phyloP scores from a whole-genome alignment of 306 rosid genomes.

The Lathyrus tuberosus region DNA sequence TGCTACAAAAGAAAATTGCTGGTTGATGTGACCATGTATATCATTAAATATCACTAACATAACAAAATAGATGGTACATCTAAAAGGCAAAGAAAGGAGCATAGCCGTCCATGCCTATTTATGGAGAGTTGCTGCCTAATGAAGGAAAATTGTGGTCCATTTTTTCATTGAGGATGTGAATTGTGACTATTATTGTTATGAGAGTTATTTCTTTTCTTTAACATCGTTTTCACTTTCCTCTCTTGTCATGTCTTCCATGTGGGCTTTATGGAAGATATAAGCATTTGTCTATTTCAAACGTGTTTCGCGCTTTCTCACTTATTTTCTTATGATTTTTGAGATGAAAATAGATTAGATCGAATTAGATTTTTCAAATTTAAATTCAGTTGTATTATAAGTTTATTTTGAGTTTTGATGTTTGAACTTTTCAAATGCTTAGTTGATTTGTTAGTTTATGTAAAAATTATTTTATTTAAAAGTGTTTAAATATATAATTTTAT shows the following conservation, averaged over 20 bases:
- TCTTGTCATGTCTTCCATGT: constrained; percentile 40
- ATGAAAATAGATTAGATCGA: too few relatives aligned
- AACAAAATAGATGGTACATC: neutral
- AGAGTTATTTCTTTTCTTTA: constrained; percentile 41
- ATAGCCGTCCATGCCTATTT: constrained; percentile 2
- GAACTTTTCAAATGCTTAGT: too few relatives aligned
- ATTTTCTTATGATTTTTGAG: too few relatives aligned
- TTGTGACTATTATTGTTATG: constrained; percentile 21
- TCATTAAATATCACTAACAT: too few relatives aligned
- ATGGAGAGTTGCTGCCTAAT: constrained; percentile 37
- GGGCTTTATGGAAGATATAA: constrained; percentile 28
- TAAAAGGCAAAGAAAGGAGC: constrained; percentile 14
- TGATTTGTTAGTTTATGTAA: too few relatives aligned
- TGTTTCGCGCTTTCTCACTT: constrained; percentile 11
- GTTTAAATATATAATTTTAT: too few relatives aligned
- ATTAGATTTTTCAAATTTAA: too few relatives aligned
- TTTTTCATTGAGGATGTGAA: constrained; percentile 2
- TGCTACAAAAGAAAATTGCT: neutral
- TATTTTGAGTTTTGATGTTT: too few relatives aligned
- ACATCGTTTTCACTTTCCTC: constrained; percentile 32
- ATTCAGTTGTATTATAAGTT: too few relatives aligned
- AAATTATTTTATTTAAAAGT: too few relatives aligned
- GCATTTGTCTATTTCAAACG: constrained; percentile 15
- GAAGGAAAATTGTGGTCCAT: constrained; percentile 51
- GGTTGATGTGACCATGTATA: neutral